Percentiles rank a stretch among this genome's conserved stretches.
These are phyloP conservation scores for Sesbania bispinosa DNA, from an alignment of 306 rosid genomes.

Conservation along the genomic window DNA sequence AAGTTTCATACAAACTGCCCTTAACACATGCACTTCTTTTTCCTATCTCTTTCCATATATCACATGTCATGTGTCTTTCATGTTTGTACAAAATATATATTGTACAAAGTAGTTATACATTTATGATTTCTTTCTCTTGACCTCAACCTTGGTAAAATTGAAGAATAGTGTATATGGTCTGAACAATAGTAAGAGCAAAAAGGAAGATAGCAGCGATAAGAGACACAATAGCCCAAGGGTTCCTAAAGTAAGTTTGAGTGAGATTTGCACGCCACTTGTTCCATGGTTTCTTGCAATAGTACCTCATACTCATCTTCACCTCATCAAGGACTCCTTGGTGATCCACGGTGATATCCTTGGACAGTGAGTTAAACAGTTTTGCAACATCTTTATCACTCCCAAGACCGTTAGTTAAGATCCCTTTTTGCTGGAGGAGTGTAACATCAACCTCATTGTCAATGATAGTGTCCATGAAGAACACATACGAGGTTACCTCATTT, in stretches of 20 bases:
- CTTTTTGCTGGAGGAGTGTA: not conserved
- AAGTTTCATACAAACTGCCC: no score
- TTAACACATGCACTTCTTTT: no score
- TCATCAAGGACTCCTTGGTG: conserved; percentile 1
- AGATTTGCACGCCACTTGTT: conserved; percentile 36
- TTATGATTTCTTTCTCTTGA: no score
- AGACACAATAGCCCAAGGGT: conserved; percentile 39
- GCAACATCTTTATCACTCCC: conserved; percentile 50
- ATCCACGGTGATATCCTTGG: conserved; percentile 25
- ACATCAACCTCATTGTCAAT: conserved; percentile 43
- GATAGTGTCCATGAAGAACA: conserved; percentile 46
- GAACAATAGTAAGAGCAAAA: conserved; percentile 29
- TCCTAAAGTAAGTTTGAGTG: conserved; percentile 34
- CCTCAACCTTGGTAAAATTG: conserved; percentile 6
- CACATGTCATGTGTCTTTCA: no score
- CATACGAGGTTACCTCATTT: conserved; percentile 35
- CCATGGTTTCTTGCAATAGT: conserved; percentile 33
- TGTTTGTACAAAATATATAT: no score
- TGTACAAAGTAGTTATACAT: no score
- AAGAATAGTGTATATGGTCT: conserved; percentile 4
- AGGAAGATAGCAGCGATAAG: conserved; percentile 31
- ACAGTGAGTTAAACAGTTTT: conserved; percentile 35
- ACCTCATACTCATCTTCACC: conserved; percentile 24
- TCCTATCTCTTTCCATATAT: no score
- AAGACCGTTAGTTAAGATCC: conserved; percentile 30